Evolutionary conservation across 2,329 filamentous ascomycete genomes (phyloP), one percentile per base, ranked within the genome.

Genomic region (Cordyceps fumosorosea): DNA sequence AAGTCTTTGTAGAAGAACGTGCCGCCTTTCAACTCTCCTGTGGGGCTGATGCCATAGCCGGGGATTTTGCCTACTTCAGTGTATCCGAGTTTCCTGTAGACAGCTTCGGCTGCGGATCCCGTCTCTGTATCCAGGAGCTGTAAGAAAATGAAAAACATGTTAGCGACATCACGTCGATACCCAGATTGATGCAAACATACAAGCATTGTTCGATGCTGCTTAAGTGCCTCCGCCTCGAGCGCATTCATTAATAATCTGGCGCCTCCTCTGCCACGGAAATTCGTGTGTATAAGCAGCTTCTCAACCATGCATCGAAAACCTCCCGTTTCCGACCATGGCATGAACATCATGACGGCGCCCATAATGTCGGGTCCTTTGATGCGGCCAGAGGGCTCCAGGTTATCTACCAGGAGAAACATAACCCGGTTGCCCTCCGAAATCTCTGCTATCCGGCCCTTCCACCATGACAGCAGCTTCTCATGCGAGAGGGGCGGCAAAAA

Each of bases 1-100:
- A 87, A 72, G 62, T 83, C 77, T 72, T 86, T 87, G 71, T 85
- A 87, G 67, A 85, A 84, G 66, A 85, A 83, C 0, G 80, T 78
- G 58, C 79, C 80, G 64, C 80, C 80, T 65, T 77, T 79, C 60
- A 82, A 70, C 51, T 76, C 77, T 29, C 81, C 78, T 12, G 75
- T 75, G 20, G 80, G 81, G 66, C 76, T 80, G 61, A 80, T 72
- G 56, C 76, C 78, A 72, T 81, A 85, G 51, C 76, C 77, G 18
- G 83, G 83, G 37, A 88, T 78, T 56, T 76, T 78, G 29, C 85
- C 84, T 18, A 82, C 71, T 69, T 81, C 78, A 10, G 72, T 73
- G 67, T 85, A 89, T 5, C 83, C 84, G n/a, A 87, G 73, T 61
- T 76, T 79, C 34, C 74, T 78, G 71, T 82, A 88, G 7, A 85